A percentile compares a stretch with the other conserved stretches of the same genome.
Conservation (phyloP, 441 rosid genomes). For the Hura crepitans region DNA sequence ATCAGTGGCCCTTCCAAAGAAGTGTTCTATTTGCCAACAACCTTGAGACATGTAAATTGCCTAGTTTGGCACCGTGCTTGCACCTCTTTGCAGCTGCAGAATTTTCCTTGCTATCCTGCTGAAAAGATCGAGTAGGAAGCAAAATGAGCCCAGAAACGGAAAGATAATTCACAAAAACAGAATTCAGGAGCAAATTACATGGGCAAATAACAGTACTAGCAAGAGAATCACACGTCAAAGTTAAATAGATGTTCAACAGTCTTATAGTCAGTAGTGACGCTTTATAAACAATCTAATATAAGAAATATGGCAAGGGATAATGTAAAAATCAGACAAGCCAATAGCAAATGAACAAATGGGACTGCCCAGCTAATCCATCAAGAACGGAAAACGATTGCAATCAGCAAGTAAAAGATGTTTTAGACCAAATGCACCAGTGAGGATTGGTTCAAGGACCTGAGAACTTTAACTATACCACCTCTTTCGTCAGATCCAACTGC, state of each 20-base stretch:
- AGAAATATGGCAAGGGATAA: neutral
- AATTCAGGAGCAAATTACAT: neutral
- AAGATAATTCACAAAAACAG: neutral
- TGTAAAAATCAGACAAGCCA: neutral
- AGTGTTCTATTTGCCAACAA: constrained; percentile 77
- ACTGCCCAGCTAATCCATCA: constrained; percentile 6
- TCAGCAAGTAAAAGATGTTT: neutral
- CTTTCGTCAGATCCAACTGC: constrained; percentile 82
- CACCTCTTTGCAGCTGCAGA: constrained; percentile 49
- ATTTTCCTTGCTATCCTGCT: constrained; percentile 50
- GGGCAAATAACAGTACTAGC: neutral
- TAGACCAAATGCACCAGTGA: constrained; percentile 30
- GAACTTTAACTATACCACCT: constrained; percentile 77
- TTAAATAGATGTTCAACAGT: neutral
- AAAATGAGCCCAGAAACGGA: neutral
- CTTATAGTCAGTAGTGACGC: neutral
- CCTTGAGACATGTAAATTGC: constrained; percentile 52
- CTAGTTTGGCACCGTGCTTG: constrained; percentile 47
- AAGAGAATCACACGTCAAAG: constrained; percentile 1
- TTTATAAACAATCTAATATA: neutral
- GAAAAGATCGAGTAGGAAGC: neutral
- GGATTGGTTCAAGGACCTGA: constrained; percentile 52
- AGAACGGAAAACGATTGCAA: neutral
- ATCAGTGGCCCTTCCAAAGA: constrained; percentile 53
- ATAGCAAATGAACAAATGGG: neutral